Base-by-base conservation (phyloP, 306 rosid genomes). In the Gillenia trifoliata region DNA sequence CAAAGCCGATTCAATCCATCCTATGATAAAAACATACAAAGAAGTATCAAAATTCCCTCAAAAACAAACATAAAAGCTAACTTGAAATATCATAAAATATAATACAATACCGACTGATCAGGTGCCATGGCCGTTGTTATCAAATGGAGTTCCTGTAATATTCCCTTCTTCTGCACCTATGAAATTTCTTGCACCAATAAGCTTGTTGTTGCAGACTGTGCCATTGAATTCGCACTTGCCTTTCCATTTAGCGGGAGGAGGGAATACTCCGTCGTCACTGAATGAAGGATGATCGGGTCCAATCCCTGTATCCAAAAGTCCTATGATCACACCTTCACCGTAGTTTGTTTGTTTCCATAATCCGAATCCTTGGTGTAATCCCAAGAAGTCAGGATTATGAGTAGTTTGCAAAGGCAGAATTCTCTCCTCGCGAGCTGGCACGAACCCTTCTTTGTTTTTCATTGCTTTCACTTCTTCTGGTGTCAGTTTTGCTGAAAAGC, bases 171-270 rank as follows among this genome's bases (percentile, higher is more conserved):
- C 52, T 5, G 66, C 81, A 45, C 55, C 54, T 4, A 20, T 31
- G 36, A 86, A 83, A 36, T 85, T 25, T 40, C 88, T 83, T 22
- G 91, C 96, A 36, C 96, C 96, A 52, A 90, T 90, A 60, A 88
- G 70, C 75, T 86, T 90, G 57, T 86, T 90, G 82, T 90, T 90
- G 60, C 96, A 90, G 8, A 73, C 73, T 25, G 87, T 66, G 28
- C 8, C 85, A 50, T 79, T 73, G 45, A 86, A 74, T 33, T 88
- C 90, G 2, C 96, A 90, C 57, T 71, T 80, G n/a, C 96, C 96
- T 63, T 85, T 90, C 96, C 96, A 90, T 78, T 82, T 88, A 5
- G 86, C 64, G 5, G 96, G 96, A 0, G 96, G 96, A 0, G 90
- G 86, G 1, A 83, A 76, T 41, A 90, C 79, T 76, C 93, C 93